Evolutionary conservation across 2,329 filamentous ascomycete genomes (phyloP), one percentile per base, ranked within the genome.

Genomic region (Thyridium curvatum): DNA sequence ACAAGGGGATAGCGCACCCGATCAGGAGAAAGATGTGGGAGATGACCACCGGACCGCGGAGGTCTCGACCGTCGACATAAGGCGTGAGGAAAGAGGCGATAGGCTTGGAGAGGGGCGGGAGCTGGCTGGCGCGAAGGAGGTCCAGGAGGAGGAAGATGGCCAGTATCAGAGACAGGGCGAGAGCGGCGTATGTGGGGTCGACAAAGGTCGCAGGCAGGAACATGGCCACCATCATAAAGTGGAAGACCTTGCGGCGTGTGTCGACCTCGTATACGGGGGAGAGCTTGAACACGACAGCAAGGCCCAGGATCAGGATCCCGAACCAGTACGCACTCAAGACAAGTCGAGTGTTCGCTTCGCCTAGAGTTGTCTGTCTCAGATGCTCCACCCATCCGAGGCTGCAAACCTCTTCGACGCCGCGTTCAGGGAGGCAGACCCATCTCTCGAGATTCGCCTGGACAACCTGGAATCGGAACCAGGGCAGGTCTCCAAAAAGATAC

Each of bases 201-300:
- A 97, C 66, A 56, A 81, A 96, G 3, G 84, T 86, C 2, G 86
- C 80, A 0, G 93, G 90, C 2, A 97, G 72, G 40, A 98, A 82
- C 87, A 98, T 96, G 40, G 81, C 80, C 8, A 97, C 91, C 85
- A 97, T 97, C 74, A 91, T 95, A 50, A 94, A 94, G 60, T 98
- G 93, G 59, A 98, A 98, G 17, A 97, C 86, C 61, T 98, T 98
- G 37, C 93, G 81, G 36, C 93, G 79, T 2, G 93, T 98, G 62
- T 98, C 93, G 34, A 98, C 91, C 62, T 96, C 90, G 48, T 86
- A 90, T 36, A 86, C 69, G 3, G 79, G 69, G 31, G 84, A 86
- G 30, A 94, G 74, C 32, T 73, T 77, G 38, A 93, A 77, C 8
- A 96, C 86, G 4, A 86, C 70, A 9, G 79, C 64, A 29, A 97